Conservation (phyloP, 441 rosid species). For the Codiaeum variegatum region DNA sequence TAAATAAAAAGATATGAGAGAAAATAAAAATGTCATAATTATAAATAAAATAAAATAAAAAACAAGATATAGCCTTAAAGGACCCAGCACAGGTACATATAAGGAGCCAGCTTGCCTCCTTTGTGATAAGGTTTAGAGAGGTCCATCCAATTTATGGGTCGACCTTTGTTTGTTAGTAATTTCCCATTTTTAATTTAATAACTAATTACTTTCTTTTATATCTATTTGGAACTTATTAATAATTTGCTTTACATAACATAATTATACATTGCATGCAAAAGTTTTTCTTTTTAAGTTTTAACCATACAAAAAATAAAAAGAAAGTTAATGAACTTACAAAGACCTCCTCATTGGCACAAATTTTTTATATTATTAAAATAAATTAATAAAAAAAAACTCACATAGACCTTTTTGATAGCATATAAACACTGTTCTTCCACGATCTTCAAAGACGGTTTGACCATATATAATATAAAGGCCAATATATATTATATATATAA, state of each 20-base stretch:
- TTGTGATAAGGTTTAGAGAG: constrained; percentile 13
- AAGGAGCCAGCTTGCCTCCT: constrained; percentile 14
- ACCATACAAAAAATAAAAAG: neutral
- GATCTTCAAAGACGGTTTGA: constrained; percentile 22
- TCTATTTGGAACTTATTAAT: neutral
- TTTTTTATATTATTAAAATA: neutral
- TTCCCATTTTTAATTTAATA: neutral
- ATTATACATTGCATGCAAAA: constrained; percentile 6
- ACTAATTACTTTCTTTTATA: too few species aligned
- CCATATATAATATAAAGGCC: constrained; percentile 7
- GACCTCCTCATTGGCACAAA: constrained; percentile 10
- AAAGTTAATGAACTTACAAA: neutral
- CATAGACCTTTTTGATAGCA: constrained; percentile 8
- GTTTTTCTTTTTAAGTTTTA: constrained; percentile 1
- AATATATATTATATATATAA: too few species aligned
- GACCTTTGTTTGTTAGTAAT: neutral
- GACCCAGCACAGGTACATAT: constrained; percentile 1
- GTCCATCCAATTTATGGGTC: constrained; percentile 17
- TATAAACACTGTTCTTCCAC: constrained; percentile 9
- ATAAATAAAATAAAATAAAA: neutral
- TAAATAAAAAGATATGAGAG: neutral
- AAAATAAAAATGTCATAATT: neutral
- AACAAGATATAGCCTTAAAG: too few species aligned
- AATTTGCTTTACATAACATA: neutral
- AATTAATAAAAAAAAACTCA: neutral